Percentiles rank a stretch among this genome's conserved stretches.
Conservation (phyloP, 2,329 filamentous ascomycete species). For the Alternaria incomplexa region DNA sequence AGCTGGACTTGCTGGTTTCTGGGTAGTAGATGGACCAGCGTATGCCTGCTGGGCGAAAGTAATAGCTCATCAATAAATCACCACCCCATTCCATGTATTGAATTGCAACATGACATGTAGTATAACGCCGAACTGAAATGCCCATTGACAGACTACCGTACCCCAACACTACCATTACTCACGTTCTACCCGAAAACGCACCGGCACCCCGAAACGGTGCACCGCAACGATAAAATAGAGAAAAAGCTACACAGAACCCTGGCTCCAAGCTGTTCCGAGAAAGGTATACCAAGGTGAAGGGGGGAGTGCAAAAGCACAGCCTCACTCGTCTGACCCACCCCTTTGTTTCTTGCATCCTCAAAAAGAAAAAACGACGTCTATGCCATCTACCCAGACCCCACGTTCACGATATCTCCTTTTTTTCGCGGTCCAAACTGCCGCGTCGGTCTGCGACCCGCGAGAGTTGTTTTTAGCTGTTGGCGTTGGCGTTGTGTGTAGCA, state of each 20-base stretch:
- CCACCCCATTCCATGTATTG: background rate
- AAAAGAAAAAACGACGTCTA: background rate
- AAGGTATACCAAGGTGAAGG: background rate
- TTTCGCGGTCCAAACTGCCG: background rate
- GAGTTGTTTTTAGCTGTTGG: background rate
- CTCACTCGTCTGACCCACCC: background rate
- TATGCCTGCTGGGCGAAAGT: constrained; percentile 1
- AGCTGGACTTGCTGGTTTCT: constrained; percentile 6
- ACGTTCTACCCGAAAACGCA: background rate
- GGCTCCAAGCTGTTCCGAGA: background rate
- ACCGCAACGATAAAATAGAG: background rate
- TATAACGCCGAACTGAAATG: background rate
- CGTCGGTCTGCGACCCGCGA: background rate
- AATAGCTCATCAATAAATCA: constrained; percentile 14
- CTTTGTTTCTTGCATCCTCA: background rate
- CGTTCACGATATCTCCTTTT: background rate
- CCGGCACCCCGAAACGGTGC: background rate
- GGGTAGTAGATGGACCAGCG: constrained; percentile 11
- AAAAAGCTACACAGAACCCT: background rate
- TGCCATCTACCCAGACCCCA: background rate
- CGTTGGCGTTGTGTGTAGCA: background rate
- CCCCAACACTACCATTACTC: background rate
- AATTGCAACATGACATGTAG: background rate
- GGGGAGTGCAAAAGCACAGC: background rate
- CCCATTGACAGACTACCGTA: background rate